Base-by-base conservation (phyloP, 2,329 filamentous ascomycete genomes). In the Davidsoniella eucalypti region DNA sequence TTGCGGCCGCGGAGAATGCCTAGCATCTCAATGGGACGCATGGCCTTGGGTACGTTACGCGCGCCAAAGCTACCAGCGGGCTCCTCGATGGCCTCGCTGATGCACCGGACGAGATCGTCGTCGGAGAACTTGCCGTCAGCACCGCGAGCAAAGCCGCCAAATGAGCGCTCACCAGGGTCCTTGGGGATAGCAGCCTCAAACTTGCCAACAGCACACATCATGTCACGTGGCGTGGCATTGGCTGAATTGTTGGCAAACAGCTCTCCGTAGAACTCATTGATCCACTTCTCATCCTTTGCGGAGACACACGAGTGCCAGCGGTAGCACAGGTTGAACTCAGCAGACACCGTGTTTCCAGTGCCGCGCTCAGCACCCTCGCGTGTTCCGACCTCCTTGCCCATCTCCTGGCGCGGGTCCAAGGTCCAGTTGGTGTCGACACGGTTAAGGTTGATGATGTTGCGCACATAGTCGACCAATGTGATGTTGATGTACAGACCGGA, bases 301-400 rank as follows among this genome's bases (percentile, higher is more conserved):
- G 68, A 76, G 57, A 92, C 84, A 57, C 82, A 80, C 2, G 84
- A 86, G 66, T 93, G 86, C 85, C 86, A 93, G 55, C 86, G 74
- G 63, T 94, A 93, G 56, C 84, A 82, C 8, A 94, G 71, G 60
- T 92, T 93, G 70, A 94, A 94, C 66, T 94, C 87, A 3, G 83
- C 84, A 0, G 84, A 90, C 4, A 90, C 84, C 56, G 83, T 79
- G 58, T 92, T 93, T 47, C 87, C 87, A 0, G 83, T 76, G 40
- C 84, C 87, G 21, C 78, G 72, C 42, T 84, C 77, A 0, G 82
- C 75, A 0, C 76, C 73, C 2, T 73, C 63, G 29, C 70, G 69
- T 7, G 70, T 79, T 55, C 69, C 71, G 0, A 63, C 67, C 2
- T 69, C 63, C 1, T 71, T 71, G 38, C 74, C 78, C 63, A 80